These are phyloP conservation scores for Lentinula sp. DNA, from an alignment of 768 basidiomycete genomes.

Conservation along the genomic window DNA sequence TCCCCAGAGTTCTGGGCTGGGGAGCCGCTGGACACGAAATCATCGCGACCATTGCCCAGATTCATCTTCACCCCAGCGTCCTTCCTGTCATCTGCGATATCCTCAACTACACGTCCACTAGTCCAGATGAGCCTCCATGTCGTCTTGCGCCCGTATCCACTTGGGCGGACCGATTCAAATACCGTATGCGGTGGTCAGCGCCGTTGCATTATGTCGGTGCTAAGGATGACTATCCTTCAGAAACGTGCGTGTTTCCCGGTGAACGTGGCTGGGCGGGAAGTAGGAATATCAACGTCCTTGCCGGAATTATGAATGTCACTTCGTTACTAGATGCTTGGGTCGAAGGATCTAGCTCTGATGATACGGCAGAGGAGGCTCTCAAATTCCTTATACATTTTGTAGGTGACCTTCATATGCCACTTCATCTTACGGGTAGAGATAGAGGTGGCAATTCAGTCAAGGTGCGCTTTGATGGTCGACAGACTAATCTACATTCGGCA, in stretches of 20 bases:
- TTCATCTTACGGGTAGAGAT: constrained; percentile 86
- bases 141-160: constrained; percentile 78
- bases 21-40: constrained; percentile 67
- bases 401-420: constrained; percentile 90
- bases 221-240: constrained; percentile 69
- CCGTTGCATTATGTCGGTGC: constrained; percentile 74
- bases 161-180: constrained; percentile 80
- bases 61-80: constrained; percentile 74
- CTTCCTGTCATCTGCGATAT: constrained; percentile 64
- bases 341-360: constrained; percentile 18
- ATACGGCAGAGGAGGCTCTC: constrained; percentile 67
- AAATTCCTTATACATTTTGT: constrained; percentile 92
- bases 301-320: constrained; percentile 74
- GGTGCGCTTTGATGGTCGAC: constrained; percentile 66
- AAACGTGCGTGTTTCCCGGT: constrained; percentile 76
- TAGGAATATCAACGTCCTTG: constrained; percentile 61
- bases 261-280: constrained; percentile 63
- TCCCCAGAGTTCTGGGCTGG: constrained; percentile 24
- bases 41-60: constrained; percentile 90
- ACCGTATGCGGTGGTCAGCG: constrained; percentile 64
- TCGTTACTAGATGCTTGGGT: constrained; percentile 49
- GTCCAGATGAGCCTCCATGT: constrained; percentile 44
- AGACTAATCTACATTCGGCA: constrained; percentile 77
- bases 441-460: constrained; percentile 82
- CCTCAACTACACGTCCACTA: constrained; percentile 42